A percentile compares a stretch with the other conserved stretches of the same genome.
Evolutionary conservation across 2,329 filamentous ascomycete genomes (phyloP).

Genomic region (Aspergillus japonicus): DNA sequence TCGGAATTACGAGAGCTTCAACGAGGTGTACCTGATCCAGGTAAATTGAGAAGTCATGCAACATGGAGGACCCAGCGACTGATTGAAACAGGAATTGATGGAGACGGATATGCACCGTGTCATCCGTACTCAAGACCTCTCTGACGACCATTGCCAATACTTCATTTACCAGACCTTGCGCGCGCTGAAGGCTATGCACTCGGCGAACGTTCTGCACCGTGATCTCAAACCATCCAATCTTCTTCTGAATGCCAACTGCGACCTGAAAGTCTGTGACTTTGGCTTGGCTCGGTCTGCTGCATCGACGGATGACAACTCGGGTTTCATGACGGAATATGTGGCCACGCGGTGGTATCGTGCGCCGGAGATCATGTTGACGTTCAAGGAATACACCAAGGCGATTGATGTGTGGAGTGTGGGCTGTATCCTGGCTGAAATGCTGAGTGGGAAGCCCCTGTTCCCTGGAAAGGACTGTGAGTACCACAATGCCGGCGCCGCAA

Average conservation of each 20-base stretch:
- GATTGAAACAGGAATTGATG: constrained; percentile 77
- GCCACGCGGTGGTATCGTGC: constrained; percentile 98
- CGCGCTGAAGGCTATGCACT: constrained; percentile 98
- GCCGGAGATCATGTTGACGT: constrained; percentile 99
- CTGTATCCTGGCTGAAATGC: constrained; percentile 97
- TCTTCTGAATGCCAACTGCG: constrained; percentile 96
- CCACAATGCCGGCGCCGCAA: background rate
- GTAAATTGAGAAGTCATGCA: constrained; percentile 50
- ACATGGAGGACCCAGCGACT: background rate
- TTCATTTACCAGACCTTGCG: constrained; percentile 99
- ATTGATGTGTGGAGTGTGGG: constrained; percentile 99
- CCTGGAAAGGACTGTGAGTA: constrained; percentile 94
- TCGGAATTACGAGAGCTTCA: constrained; percentile 91
- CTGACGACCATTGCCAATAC: constrained; percentile 99
- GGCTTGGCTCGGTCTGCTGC: constrained; percentile 92
- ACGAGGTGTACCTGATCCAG: constrained; percentile 98
- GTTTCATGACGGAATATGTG: constrained; percentile 99
- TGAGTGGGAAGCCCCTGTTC: constrained; percentile 96
- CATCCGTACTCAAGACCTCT: constrained; percentile 96
- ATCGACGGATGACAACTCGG: constrained; percentile 98
- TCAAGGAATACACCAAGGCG: constrained; percentile 99
- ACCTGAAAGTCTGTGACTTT: constrained; percentile 98
- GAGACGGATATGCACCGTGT: constrained; percentile 99
- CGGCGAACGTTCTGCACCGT: constrained; percentile 93
- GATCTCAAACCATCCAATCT: constrained; percentile 97